Evolutionary conservation across 129 eudicot species (phyloP).

Genomic region (Centrapalus pauciflorus): DNA sequence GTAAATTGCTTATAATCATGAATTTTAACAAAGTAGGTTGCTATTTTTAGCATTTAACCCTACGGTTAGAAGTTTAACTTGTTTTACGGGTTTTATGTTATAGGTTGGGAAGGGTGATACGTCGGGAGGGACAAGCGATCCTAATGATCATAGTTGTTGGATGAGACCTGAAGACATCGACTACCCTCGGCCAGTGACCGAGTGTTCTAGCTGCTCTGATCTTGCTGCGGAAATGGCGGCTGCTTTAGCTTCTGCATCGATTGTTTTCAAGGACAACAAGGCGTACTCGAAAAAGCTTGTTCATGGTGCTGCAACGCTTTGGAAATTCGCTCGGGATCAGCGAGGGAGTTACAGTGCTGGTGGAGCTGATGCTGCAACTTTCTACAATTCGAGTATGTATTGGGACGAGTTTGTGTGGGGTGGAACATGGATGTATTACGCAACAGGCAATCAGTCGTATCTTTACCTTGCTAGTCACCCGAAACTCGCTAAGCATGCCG

Average conservation of each 20-base stretch:
- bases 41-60: too few relatives aligned
- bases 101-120: slow-evolving; percentile 91
- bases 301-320: slow-evolving; percentile 90
- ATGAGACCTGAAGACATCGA: slow-evolving; percentile 91
- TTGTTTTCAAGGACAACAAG: slow-evolving; percentile 90
- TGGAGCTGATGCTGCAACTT: slow-evolving; percentile 63
- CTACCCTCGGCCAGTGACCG: slow-evolving; percentile 60
- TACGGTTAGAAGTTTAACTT: too few relatives aligned
- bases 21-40: too few relatives aligned
- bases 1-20: too few relatives aligned
- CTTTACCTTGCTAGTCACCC: slow-evolving; percentile 76
- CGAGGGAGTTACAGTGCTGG: slow-evolving; percentile 77
- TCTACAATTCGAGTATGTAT: slow-evolving; percentile 77
- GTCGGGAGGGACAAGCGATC: slow-evolving; percentile 50
- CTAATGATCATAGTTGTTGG: slow-evolving; percentile 95
- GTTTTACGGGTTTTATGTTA: slow-evolving; percentile 1
- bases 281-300: slow-evolving; percentile 87
- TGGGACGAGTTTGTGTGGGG: slow-evolving; percentile 98
- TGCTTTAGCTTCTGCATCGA: slow-evolving; percentile 90
- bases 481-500: slow-evolving; percentile 79
- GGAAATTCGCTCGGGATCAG: slow-evolving; percentile 59
- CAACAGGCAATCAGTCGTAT: slow-evolving; percentile 79
- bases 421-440: slow-evolving; percentile 89
- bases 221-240: slow-evolving; percentile 99
- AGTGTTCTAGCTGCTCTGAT: slow-evolving; percentile 74